Evolutionary conservation across 1,284 basidiomycete genomes (phyloP).

Genomic region (Paramarasmius palmivorus): DNA sequence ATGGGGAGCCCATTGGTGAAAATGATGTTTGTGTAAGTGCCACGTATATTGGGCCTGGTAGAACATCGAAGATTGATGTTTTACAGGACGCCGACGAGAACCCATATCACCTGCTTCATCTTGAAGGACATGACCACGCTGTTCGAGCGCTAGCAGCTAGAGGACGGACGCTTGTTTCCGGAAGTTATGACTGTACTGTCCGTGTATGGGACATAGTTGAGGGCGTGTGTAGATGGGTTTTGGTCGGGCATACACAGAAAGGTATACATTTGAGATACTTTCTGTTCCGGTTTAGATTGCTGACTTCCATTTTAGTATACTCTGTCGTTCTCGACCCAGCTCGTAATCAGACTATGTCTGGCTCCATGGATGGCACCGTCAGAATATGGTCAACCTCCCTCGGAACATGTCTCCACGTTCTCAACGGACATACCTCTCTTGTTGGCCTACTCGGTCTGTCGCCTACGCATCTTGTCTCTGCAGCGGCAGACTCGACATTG

Average conservation of each 20-base stretch:
- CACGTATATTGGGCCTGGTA: slow-evolving; percentile 5
- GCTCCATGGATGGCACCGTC: slow-evolving; percentile 96
- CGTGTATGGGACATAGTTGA: slow-evolving; percentile 93
- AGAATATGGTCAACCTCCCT: slow-evolving; percentile 87
- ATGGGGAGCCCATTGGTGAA: slow-evolving; percentile 70
- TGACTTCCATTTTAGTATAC: slow-evolving; percentile 61
- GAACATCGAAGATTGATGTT: slow-evolving; percentile 1
- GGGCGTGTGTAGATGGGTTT: slow-evolving; percentile 80
- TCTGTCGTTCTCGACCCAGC: slow-evolving; percentile 85
- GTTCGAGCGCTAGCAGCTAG: slow-evolving; percentile 91
- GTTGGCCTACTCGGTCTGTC: slow-evolving; percentile 86
- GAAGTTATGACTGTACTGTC: slow-evolving; percentile 92
- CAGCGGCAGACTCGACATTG: slow-evolving; percentile 91
- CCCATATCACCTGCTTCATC: slow-evolving; percentile 84
- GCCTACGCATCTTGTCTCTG: slow-evolving; percentile 88
- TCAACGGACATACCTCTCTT: slow-evolving; percentile 86
- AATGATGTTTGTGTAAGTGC: slow-evolving; percentile 55
- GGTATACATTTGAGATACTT: slow-evolving; percentile 63
- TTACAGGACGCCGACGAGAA: slow-evolving; percentile 80
- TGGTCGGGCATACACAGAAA: slow-evolving; percentile 89
- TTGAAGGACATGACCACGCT: slow-evolving; percentile 88
- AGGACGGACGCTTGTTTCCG: slow-evolving; percentile 88
- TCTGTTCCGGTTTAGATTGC: slow-evolving; percentile 5
- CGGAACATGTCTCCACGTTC: slow-evolving; percentile 77
- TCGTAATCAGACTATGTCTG: slow-evolving; percentile 74